Evolutionary conservation across 78 protist species (phyloP), one percentile per base, ranked within the genome.

Genomic region (Anaeramoeba flamelloides): DNA sequence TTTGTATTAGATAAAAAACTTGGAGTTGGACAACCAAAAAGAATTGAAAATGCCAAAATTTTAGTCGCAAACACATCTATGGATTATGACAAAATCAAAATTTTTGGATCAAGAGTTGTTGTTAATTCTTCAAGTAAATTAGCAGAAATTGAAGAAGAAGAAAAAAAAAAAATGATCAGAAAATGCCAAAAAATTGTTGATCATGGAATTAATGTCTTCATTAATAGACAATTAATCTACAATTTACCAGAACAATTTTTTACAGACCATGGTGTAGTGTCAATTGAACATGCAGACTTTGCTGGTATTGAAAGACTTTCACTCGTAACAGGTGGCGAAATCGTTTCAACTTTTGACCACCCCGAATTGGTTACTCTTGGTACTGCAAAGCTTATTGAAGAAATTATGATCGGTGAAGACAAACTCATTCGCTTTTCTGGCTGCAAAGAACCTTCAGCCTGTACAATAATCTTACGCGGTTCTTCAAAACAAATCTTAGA

Each of bases 11-110:
- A 94, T 83, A 95, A 95, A 87, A 86, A 81, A 80, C 89, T 96
- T 78, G 97, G 98, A n/a, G 93, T 94, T 33, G 97, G 96, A 75
- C 94, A 93, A 75, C 98, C 97, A 38, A 88, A 86, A 85, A 78
- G 89, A 38, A 31, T 96, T 74, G 91, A 92, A 76, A 88, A 94
- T 74, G 92, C 95, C 36, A 89, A 87, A 83, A 90, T 97, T 75
- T 38, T 97, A 36, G 81, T 97, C 36, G 98, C 98, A 78, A 95
- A 97, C 94, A 96, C 99, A 4, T n/a, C n/a, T n/a, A 93, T 97
- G 98, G 99, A 97, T 89, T 92, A 98, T 26, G 99, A 97, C 88
- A 97, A 96, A 86, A 86, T 97, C 86, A 97, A 97, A 91, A 94
- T 97, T 84, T 91, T 88, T 77, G 97, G n/a, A n/a, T n/a, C n/a